phyloP scores from a whole-genome alignment of 1,284 basidiomycete genomes.

The Fomitiporia mediterranea region DNA sequence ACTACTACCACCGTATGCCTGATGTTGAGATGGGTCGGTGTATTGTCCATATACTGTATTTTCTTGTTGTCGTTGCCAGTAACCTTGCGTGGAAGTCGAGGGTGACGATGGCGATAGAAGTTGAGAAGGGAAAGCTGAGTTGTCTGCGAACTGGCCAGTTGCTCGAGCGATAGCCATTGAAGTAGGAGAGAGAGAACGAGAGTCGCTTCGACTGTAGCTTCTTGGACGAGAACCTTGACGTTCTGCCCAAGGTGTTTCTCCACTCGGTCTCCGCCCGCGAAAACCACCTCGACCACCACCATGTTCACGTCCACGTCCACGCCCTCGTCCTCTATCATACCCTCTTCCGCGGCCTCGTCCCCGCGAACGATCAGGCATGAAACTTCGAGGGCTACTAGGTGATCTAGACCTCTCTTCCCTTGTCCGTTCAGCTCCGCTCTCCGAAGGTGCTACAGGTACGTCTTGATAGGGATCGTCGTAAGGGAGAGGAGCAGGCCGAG shows the following conservation, averaged over 20 bases:
- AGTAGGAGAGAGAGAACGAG: slow-evolving; percentile 38
- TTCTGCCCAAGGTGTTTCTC: slow-evolving; percentile 22
- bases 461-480: slow-evolving; percentile 78
- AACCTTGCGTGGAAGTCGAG: slow-evolving; percentile 15
- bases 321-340: slow-evolving; percentile 25
- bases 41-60: slow-evolving; percentile 14
- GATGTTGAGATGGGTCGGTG: slow-evolving; percentile 22
- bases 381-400: slow-evolving; percentile 28
- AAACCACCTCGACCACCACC: slow-evolving; percentile 22
- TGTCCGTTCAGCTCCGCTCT: neutral
- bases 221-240: slow-evolving; percentile 29
- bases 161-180: slow-evolving; percentile 44
- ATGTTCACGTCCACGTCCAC: slow-evolving; percentile 34
- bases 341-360: slow-evolving; percentile 34
- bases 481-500: slow-evolving; percentile 58
- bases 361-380: slow-evolving; percentile 23
- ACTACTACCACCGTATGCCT: slow-evolving; percentile 16
- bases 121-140: slow-evolving; percentile 17
- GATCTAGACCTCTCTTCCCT: slow-evolving; percentile 22
- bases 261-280: slow-evolving; percentile 2
- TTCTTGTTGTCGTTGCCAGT: slow-evolving; percentile 13
- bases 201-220: neutral
- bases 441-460: slow-evolving; percentile 19
- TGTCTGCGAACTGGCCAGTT: slow-evolving; percentile 38
- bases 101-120: slow-evolving; percentile 18